phyloP scores from a whole-genome alignment of 2,329 filamentous ascomycete species.

The Aspergillus sp. region DNA sequence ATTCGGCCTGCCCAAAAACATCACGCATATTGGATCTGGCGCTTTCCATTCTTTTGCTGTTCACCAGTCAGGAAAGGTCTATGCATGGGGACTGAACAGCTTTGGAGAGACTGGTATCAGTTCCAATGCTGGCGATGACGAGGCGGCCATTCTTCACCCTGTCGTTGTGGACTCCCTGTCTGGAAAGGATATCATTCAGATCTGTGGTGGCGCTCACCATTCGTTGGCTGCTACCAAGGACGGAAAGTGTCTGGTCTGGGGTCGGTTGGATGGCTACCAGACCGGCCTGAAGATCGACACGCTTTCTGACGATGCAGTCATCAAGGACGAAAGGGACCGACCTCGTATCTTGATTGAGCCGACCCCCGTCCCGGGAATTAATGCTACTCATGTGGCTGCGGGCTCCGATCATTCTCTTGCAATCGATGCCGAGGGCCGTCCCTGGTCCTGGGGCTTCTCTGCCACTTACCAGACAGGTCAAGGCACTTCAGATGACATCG shows the following conservation, averaged over 20 bases:
- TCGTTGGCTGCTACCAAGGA: slow-evolving; percentile 58
- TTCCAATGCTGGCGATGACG: slow-evolving; percentile 63
- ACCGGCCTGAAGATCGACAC: slow-evolving; percentile 59
- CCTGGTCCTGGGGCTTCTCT: slow-evolving; percentile 78
- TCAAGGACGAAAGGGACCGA: slow-evolving; percentile 63
- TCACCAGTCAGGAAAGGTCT: slow-evolving; percentile 66
- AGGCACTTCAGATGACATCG: slow-evolving; percentile 75
- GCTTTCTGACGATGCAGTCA: slow-evolving; percentile 58
- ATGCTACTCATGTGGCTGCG: slow-evolving; percentile 59
- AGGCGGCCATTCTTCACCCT: slow-evolving; percentile 71
- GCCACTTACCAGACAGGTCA: slow-evolving; percentile 78
- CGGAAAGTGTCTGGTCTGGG: slow-evolving; percentile 60
- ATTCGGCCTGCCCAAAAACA: slow-evolving; percentile 57
- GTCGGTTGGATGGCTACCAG: slow-evolving; percentile 59
- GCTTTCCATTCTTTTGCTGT: slow-evolving; percentile 81
- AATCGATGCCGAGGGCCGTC: slow-evolving; percentile 66
- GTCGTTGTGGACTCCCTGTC: slow-evolving; percentile 65
- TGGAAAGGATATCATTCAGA: slow-evolving; percentile 61
- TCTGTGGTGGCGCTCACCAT: slow-evolving; percentile 75
- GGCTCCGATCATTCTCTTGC: slow-evolving; percentile 73
- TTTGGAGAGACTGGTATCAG: slow-evolving; percentile 75
- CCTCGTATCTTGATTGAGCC: slow-evolving; percentile 73
- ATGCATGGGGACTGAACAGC: slow-evolving; percentile 83
- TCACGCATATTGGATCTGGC: slow-evolving; percentile 65
- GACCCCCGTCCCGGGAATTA: slow-evolving; percentile 58